A percentile compares a stretch with the other conserved stretches of the same genome.
phyloP scores from a whole-genome alignment of 2,329 filamentous ascomycete species.

The Malbranchea cinnamomea region DNA sequence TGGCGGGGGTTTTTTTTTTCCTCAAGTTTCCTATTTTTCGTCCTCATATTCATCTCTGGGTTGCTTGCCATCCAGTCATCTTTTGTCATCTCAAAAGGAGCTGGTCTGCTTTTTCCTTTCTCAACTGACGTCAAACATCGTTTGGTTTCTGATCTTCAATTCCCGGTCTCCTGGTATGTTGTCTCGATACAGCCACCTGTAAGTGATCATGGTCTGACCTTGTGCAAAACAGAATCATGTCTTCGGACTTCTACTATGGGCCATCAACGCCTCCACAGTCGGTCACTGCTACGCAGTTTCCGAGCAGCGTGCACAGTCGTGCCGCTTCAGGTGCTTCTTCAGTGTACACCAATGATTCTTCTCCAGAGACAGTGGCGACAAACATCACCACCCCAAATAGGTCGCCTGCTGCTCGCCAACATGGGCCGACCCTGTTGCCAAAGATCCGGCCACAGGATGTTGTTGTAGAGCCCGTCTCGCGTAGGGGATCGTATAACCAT shows the following conservation, averaged over 20 bases:
- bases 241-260: conserved; percentile 27
- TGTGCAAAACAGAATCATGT: conserved; percentile 20
- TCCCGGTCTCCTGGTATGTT: no score
- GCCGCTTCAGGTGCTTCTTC: conserved; percentile 53
- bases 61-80: no score
- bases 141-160: no score
- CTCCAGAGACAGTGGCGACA: conserved; percentile 53
- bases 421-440: conserved; percentile 59
- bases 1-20: no score
- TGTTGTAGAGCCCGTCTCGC: conserved; percentile 46
- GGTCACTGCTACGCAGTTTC: conserved; percentile 19
- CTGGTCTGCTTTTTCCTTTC: no score
- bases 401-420: conserved; percentile 63
- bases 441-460: conserved; percentile 81
- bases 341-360: conserved; percentile 49
- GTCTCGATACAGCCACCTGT: conserved; percentile 1
- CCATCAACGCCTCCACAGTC: conserved; percentile 30
- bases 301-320: conserved; percentile 37
- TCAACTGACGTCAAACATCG: no score
- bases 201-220: background rate
- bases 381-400: conserved; percentile 53
- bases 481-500: conserved; percentile 40
- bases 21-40: no score
- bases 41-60: no score
- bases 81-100: no score